phyloP scores from a whole-genome alignment of 768 basidiomycete species.

The Xerocomus brunneocitrinus region DNA sequence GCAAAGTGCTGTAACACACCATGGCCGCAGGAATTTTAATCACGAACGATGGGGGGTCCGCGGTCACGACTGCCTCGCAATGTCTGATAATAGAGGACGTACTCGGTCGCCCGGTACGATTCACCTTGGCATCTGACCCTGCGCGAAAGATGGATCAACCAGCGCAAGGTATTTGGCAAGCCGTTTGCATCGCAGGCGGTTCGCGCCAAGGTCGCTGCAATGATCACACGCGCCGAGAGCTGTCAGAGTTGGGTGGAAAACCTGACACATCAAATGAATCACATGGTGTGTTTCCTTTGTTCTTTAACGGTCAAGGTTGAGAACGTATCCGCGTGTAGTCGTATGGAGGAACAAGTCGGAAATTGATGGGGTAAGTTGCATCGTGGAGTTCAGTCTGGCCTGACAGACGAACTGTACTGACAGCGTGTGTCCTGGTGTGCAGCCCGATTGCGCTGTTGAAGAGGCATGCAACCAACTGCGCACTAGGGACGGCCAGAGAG shows the following conservation, averaged over 20 bases:
- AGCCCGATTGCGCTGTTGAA: not conserved
- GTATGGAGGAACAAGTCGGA: not conserved
- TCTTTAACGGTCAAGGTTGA: not conserved
- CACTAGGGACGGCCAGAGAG: not conserved
- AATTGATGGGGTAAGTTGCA: not conserved
- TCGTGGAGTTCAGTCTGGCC: not conserved
- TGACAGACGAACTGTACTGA: not conserved
- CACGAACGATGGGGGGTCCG: not conserved
- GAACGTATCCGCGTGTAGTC: not conserved
- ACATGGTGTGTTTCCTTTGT: not conserved
- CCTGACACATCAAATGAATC: not conserved
- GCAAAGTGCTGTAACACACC: not conserved
- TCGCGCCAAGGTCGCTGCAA: not conserved
- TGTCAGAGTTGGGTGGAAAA: not conserved
- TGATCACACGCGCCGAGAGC: not conserved
- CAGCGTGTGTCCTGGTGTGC: not conserved
- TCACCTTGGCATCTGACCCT: not conserved
- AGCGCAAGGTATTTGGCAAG: not conserved
- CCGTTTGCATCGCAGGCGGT: not conserved
- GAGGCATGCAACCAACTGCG: not conserved
- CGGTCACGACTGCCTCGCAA: not conserved
- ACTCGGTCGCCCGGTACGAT: not conserved
- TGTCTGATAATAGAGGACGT: not conserved
- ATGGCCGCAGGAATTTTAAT: not conserved
- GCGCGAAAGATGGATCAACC: not conserved